Percentiles rank a stretch among this genome's conserved stretches.
Evolutionary conservation across 768 basidiomycete species (phyloP).

Genomic region (Pisolithus albus): DNA sequence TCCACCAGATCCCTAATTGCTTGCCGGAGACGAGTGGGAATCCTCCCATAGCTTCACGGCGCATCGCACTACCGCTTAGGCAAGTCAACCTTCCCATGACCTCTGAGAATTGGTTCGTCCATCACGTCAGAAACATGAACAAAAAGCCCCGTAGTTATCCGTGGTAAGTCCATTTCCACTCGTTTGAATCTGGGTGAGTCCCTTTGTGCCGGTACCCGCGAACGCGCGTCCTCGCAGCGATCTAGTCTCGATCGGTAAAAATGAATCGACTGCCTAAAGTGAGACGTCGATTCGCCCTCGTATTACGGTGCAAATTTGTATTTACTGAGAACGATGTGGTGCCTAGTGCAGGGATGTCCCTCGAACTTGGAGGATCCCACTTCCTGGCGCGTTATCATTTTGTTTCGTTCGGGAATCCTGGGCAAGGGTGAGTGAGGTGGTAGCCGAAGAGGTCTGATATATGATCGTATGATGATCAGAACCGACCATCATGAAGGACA

Average conservation of each 20-base stretch:
- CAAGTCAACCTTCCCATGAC: no score
- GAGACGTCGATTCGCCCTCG: neutral
- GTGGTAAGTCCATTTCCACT: neutral
- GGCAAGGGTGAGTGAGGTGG: neutral
- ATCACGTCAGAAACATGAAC: no score
- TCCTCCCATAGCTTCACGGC: no score
- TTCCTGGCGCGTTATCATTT: neutral
- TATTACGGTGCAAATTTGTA: neutral
- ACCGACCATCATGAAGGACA: neutral
- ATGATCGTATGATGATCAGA: neutral
- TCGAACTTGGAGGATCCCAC: neutral
- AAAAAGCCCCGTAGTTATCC: neutral
- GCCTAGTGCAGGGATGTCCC: neutral
- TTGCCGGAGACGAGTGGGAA: no score
- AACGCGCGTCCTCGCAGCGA: neutral
- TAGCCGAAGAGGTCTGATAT: neutral
- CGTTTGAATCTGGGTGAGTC: neutral
- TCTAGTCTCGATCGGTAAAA: neutral
- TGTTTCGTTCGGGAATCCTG: neutral
- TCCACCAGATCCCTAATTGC: no score
- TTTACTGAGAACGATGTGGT: neutral
- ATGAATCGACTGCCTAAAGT: neutral
- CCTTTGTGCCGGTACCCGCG: neutral
- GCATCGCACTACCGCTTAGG: no score
- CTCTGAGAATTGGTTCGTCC: no score